Percentiles rank a stretch among this genome's conserved stretches.
These are phyloP conservation scores for Ogataea glucozyma DNA, from an alignment of 805 yeast species.

Conservation along the genomic window DNA sequence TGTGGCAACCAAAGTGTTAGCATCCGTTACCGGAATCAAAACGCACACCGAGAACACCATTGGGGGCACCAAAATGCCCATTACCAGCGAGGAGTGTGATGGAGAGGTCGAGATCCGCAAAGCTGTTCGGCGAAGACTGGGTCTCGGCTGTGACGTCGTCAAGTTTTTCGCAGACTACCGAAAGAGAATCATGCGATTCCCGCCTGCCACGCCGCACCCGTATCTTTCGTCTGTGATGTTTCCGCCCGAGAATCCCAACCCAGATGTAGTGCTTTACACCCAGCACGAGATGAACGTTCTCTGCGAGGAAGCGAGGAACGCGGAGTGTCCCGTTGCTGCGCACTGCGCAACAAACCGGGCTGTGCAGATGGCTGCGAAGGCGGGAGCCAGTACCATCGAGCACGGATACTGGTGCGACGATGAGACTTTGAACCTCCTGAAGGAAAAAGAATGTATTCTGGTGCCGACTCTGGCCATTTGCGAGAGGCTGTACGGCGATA, in stretches of 20 bases:
- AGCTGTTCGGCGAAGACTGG: conserved; percentile 30
- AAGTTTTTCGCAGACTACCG: conserved; percentile 33
- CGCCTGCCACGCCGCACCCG: conserved; percentile 32
- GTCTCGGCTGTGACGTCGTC: conserved; percentile 31
- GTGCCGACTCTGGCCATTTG: conserved; percentile 32
- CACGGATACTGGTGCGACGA: conserved; percentile 31
- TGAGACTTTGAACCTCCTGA: conserved; percentile 21
- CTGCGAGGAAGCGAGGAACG: conserved; percentile 28
- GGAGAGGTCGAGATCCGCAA: conserved; percentile 30
- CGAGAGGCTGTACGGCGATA: conserved; percentile 26
- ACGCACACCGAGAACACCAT: conserved; percentile 28
- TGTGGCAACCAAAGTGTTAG: conserved; percentile 31
- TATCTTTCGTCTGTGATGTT: conserved; percentile 29
- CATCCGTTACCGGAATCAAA: conserved; percentile 26
- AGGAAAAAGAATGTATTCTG: conserved; percentile 24
- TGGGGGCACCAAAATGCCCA: conserved; percentile 29
- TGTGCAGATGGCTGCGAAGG: conserved; percentile 30
- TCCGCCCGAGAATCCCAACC: conserved; percentile 31
- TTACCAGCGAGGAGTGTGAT: conserved; percentile 29
- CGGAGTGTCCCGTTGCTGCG: conserved; percentile 31
- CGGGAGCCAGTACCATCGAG: conserved; percentile 30
- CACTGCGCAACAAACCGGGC: conserved; percentile 32
- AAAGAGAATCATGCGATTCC: conserved; percentile 30
- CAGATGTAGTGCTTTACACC: conserved; percentile 30
- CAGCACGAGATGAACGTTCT: conserved; percentile 31